Evolutionary conservation across 139 green algal genomes (phyloP), one percentile per base, ranked within the genome.

Genomic region (Coelastrella sp.): DNA sequence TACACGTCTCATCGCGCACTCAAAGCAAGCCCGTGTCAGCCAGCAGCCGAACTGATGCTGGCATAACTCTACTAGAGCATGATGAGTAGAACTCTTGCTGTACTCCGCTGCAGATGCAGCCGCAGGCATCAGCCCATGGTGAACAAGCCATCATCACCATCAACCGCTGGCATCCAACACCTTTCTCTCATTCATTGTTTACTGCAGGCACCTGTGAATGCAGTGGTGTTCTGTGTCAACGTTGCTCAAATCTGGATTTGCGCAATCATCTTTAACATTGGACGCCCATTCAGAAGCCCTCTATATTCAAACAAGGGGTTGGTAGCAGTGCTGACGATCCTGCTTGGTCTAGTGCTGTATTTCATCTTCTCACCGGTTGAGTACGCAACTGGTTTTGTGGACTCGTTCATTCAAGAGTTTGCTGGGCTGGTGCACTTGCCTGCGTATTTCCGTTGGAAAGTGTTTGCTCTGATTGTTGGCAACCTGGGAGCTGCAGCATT

Each of bases 341-440:
- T 56, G 47, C 81, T 87, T 11, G 81, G 81, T 2, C 81, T 87
- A 56, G 58, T 73, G 54, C 81, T 87, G 47, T 87, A 87, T 61
- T 54, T 87, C 59, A 87, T 65, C 17, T 87, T 64, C 54, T 64
- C 81, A n/a, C 81, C 81, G 7, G 17, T 87, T 8, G 81, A 87
- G 17, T 54, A 74, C 16, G 32, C 68, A 54, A 87, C 7, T 64
- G 81, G 81, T 56, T 71, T 71, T 4, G 74, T 57, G 14, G 75
- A 81, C 32, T 14, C 23, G 14, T 81, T 81, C 75, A 81, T 81
- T 14, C 75, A 81, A 4, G 16, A 81, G 13, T 81, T 81, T 81
- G 75, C 75, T 59, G 75, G 75, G 13, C 56, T 81, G 75, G 75
- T 81, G 14, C 75, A 54, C 23, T 17, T 81, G 13, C 75, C 75